Base-by-base conservation (phyloP, 257 asterid species). In the Capsicum chinense region DNA sequence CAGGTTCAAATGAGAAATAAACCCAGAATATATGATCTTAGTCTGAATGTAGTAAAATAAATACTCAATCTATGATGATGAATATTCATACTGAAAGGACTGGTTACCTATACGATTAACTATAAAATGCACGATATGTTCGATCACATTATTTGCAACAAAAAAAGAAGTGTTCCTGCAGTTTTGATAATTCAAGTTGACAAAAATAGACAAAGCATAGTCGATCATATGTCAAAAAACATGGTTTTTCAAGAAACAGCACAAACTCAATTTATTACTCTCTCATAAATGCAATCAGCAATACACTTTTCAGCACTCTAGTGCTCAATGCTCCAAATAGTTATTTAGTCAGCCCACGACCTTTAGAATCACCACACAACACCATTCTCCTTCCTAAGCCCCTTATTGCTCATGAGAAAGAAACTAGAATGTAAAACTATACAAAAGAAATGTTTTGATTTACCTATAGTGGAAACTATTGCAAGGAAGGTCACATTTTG, bases 61-160 rank as follows among this genome's bases (percentile, higher is more conserved):
- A 26, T 26, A 26, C 33, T 26, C 33, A 26, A 26, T 26, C 33
- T 26, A 26, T 26, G 33, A 26, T 26, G 33, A 26, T 26, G 33
- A 26, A 26, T 26, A 26, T 26, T 26, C 33, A 26, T 2, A 26
- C 33, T 26, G 33, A 26, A 26, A 26, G 33, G 33, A 26, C 33
- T 26, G 2, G 33, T 26, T 26, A 26, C 33, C 33, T 26, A 95
- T 92, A 9, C 98, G 98, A 73, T 93, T 88, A 80, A 90, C 97
- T 93, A 39, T 57, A 59, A 60, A 60, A 63, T 21, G 59, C 78
- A 81, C 12, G 11, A 6, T 26, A 52, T 19, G 47, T 47, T 60
- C 8, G 1, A 62, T 48, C 84, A 42, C 26, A 37, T 19, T 33
- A 62, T 19, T 50, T 60, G 47, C 84, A 80, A 33, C 76, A 35